Evolutionary conservation across 805 yeast genomes (phyloP).

Genomic region (Hanseniaspora meyeri): DNA sequence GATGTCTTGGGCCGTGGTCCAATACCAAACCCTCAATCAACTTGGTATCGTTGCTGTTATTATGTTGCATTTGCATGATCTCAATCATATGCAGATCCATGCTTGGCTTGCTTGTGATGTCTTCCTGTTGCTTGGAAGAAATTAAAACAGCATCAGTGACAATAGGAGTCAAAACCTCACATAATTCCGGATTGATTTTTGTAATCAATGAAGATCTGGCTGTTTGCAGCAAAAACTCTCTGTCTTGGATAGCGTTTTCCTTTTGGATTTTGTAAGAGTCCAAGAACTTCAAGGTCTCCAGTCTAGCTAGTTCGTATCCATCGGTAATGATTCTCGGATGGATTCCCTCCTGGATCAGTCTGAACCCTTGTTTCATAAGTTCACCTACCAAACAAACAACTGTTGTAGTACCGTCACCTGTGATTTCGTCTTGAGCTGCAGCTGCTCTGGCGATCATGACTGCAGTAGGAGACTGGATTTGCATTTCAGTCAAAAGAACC

Average conservation of each 20-base stretch:
- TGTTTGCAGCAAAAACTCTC: constrained; percentile 82
- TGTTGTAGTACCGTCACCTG: constrained; percentile 98
- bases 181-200: constrained; percentile 64
- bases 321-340: constrained; percentile 92
- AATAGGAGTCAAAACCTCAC: constrained; percentile 77
- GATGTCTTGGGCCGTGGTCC: constrained; percentile 98
- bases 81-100: constrained; percentile 95
- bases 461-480: constrained; percentile 83
- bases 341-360: constrained; percentile 83
- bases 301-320: constrained; percentile 86
- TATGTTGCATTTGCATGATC: constrained; percentile 95
- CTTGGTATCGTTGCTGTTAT: constrained; percentile 68
- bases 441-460: constrained; percentile 94
- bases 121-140: constrained; percentile 46
- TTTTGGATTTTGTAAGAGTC: constrained; percentile 48
- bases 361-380: constrained; percentile 83
- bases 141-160: constrained; percentile 86
- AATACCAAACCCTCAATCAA: constrained; percentile 81
- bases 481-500: constrained; percentile 89
- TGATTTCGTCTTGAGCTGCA: constrained; percentile 94
- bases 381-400: constrained; percentile 92
- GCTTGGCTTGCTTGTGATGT: constrained; percentile 25
- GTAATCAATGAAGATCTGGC: constrained; percentile 84
- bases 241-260: constrained; percentile 40
- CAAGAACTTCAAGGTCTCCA: constrained; percentile 55